Percentiles rank a stretch among this genome's conserved stretches.
Evolutionary conservation across 2,329 filamentous ascomycete genomes (phyloP).

Genomic region (Blastomyces parvus): DNA sequence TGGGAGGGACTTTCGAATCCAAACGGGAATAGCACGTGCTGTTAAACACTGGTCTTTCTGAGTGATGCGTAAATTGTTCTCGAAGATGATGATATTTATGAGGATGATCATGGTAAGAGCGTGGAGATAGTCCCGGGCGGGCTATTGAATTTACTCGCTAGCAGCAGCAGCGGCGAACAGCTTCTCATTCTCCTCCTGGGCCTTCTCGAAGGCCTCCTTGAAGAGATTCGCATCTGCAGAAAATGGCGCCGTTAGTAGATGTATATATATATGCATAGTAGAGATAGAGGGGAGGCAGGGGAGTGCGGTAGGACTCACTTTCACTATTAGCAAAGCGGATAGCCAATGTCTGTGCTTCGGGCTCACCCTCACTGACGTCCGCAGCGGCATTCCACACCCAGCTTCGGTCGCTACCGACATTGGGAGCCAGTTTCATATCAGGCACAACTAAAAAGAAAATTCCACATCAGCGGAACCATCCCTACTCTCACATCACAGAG

Average conservation of each 20-base stretch:
- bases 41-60: neutral
- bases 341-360: slow-evolving; percentile 88
- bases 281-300: neutral
- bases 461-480: neutral
- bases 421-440: slow-evolving; percentile 97
- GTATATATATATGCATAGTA: neutral
- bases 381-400: slow-evolving; percentile 99
- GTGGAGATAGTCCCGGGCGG: neutral
- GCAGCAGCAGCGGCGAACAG: slow-evolving; percentile 54
- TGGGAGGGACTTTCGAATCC: neutral
- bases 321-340: slow-evolving; percentile 97
- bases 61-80: neutral
- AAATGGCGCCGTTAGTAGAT: neutral
- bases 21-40: neutral
- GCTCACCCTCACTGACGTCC: slow-evolving; percentile 95
- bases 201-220: slow-evolving; percentile 96
- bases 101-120: neutral
- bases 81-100: neutral
- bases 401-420: slow-evolving; percentile 93
- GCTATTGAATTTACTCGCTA: slow-evolving; percentile 3
- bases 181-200: slow-evolving; percentile 89
- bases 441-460: slow-evolving; percentile 60
- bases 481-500: neutral
- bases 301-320: slow-evolving; percentile 53
- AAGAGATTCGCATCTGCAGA: slow-evolving; percentile 80